Base-by-base conservation (phyloP, 108 stramenopile species). In the Stephanodiscus triporus region DNA sequence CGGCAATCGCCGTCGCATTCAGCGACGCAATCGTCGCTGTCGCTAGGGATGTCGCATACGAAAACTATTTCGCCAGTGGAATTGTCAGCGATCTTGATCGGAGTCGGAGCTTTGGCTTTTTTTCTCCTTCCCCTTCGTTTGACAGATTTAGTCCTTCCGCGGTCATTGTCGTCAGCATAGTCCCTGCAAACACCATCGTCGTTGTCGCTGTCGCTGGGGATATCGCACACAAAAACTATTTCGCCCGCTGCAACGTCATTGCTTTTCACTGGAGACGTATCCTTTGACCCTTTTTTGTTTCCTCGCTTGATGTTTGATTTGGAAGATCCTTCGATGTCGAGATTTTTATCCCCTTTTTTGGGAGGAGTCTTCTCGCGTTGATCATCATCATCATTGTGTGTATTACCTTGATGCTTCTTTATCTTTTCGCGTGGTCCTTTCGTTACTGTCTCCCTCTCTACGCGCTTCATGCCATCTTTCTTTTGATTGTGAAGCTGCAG, bases 151-250 rank as follows among this genome's bases (percentile, higher is more conserved):
- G 29, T 37, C 29, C 32, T 3, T 32, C 32, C 13, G 11, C 56
- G 19, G 29, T 57, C 32, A 16, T 48, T 43, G 9, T 64, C 40
- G 37, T 5, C 7, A 20, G 17, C 16, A 26, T 24, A 0, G 2
- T 64, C 40, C 63, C 43, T 57, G 56, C 32, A 34, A 11, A 20
- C 30, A 16, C 32, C 32, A 34, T 57, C 30, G 14, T 57, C 32
- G 29, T 19, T 19, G 3, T 57, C 56, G 13, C 32, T 16, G 13
- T 57, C 32, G 30, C 56, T 11, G 14, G 27, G 29, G 29, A 32
- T 57, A 4, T 57, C 56, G 20, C 65, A 66, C 20, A 66, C 24
- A 50, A 66, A 66, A n/a, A 66, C 65, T 24, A 66, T 43, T 43
- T 24, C 23, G 19, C 6, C 47, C 10, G 45, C 19, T 17, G 65